These are phyloP conservation scores for Venturia pyrina DNA, from an alignment of 2,329 filamentous ascomycete genomes.

Conservation along the genomic window DNA sequence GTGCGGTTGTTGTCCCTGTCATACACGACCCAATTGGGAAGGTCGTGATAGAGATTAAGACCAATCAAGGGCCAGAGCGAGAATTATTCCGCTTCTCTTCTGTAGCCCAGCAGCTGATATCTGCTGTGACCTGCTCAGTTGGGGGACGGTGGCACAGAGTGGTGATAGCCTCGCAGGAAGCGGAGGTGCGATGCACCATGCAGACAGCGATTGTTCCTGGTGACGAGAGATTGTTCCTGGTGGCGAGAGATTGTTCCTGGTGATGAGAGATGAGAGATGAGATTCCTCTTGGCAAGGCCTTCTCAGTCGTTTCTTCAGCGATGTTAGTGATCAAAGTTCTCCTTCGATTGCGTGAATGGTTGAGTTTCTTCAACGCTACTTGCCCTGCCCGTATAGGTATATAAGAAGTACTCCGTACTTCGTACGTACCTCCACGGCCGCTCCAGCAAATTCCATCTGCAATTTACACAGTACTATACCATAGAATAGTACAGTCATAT, in stretches of 20 bases:
- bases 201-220: background rate
- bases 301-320: background rate
- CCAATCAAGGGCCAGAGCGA: background rate
- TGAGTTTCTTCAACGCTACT: background rate
- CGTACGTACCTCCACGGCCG: background rate
- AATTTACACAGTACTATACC: too few species aligned
- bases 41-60: background rate
- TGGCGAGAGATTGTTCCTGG: background rate
- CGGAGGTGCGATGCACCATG: background rate
- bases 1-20: background rate
- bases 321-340: background rate
- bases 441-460: background rate
- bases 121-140: background rate
- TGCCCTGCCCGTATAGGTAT: background rate
- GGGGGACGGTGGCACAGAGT: background rate
- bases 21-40: background rate
- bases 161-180: background rate
- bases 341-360: background rate
- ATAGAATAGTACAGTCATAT: too few species aligned
- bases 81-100: background rate
- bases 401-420: background rate
- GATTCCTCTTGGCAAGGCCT: background rate
- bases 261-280: background rate
- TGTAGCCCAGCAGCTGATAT: background rate
- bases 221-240: background rate